Evolutionary conservation across 176 grass and related monocot genomes (phyloP).

Genomic region (Bromus sterilis): DNA sequence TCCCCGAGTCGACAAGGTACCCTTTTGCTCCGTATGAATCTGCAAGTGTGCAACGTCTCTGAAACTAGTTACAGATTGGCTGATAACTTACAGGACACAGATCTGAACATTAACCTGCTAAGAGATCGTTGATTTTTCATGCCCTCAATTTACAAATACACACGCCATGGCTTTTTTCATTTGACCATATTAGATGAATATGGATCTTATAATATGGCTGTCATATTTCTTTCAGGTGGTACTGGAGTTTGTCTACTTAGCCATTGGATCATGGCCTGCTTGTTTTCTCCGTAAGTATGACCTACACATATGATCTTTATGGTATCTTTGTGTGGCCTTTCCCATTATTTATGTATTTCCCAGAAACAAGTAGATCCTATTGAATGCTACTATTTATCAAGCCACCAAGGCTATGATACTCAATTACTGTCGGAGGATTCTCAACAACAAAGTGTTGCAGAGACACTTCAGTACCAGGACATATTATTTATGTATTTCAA

Average conservation of each 20-base stretch:
- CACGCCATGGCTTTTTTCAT: neutral
- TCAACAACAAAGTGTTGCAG: neutral
- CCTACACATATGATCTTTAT: neutral
- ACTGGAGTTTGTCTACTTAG: slow-evolving; percentile 44
- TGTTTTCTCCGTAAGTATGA: slow-evolving; percentile 34
- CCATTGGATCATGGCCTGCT: slow-evolving; percentile 17
- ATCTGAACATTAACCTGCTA: neutral
- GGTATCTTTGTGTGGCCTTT: neutral
- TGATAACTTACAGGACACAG: neutral
- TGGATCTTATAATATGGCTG: neutral
- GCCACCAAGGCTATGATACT: neutral
- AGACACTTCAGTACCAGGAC: neutral
- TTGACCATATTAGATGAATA: neutral
- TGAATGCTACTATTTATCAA: neutral
- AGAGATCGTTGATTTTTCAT: neutral
- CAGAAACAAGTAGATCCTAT: neutral
- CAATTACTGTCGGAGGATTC: neutral
- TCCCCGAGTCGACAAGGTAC: slow-evolving; percentile 28
- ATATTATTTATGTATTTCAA: neutral
- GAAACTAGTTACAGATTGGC: neutral
- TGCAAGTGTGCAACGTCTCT: neutral
- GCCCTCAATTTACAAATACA: neutral
- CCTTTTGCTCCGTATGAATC: neutral
- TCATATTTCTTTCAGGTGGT: slow-evolving; percentile 31
- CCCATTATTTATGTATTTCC: neutral